These are phyloP conservation scores for Thymus quinquecostatus DNA, from an alignment of 257 asterid species.

Conservation along the genomic window DNA sequence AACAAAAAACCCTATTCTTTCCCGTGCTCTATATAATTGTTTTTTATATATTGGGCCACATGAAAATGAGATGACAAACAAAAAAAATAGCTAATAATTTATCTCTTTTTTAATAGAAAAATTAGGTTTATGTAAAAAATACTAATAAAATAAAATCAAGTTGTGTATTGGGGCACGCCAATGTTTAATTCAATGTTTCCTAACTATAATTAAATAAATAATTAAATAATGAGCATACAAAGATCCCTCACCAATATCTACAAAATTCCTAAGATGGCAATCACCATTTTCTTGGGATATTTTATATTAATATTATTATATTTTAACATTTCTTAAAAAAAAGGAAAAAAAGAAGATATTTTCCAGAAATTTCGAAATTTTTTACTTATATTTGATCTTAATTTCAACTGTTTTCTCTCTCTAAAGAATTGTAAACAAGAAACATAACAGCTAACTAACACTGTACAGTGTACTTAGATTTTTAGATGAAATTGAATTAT, in stretches of 20 bases:
- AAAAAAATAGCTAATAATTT: conserved; percentile 2
- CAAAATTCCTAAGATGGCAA: conserved; percentile 26
- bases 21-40: conserved; percentile 17
- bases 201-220: background rate
- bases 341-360: background rate
- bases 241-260: conserved; percentile 33
- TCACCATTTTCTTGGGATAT: background rate
- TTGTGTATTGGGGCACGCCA: conserved; percentile 10
- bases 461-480: background rate
- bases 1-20: background rate
- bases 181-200: conserved; percentile 20
- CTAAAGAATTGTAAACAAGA: conserved; percentile 4
- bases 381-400: background rate
- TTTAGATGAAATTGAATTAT: background rate
- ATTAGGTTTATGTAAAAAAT: background rate
- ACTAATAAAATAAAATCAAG: conserved; percentile 24
- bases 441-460: background rate
- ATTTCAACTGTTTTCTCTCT: background rate
- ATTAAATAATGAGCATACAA: conserved; percentile 11
- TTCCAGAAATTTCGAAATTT: background rate
- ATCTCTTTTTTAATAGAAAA: background rate
- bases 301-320: background rate
- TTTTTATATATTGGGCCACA: background rate
- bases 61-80: conserved; percentile 16
- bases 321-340: background rate